Evolutionary conservation across 495 filamentous ascomycete genomes (phyloP), one percentile per base, ranked within the genome.

Genomic region (Delitschia confertaspora): DNA sequence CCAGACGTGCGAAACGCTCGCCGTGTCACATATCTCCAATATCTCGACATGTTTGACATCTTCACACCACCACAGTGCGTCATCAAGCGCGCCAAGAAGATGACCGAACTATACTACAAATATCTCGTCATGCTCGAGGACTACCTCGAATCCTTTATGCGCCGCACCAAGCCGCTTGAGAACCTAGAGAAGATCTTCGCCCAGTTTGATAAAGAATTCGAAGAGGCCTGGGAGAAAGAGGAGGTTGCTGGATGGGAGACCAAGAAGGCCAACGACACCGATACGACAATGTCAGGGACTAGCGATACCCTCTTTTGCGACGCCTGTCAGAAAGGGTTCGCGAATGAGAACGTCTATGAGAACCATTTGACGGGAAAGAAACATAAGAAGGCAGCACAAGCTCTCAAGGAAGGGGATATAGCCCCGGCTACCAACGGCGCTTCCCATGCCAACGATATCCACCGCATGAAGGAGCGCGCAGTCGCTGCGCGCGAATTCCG

Each of bases 321-420:
- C 1, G 85, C 87, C 45, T 98, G 91, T 65, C 82, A 85, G 54
- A 95, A 87, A 62, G 84, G 87, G 31, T 98, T 95, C 67, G 86
- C 82, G 61, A 96, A 95, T 49, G 82, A 91, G 36, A 95, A 93
- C 58, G 86, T 95, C 33, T 94, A 93, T 67, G 85, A 84, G 55
- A 78, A 74, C 26, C 91, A 98, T 61, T 70, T 96, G 51, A 82
- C 65, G 0, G 86, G 87, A 16, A 88, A 93, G 68, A 95, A 95
- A 61, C 91, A 98, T 59, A 79, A 88, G 56, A 82, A 81, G 44
- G 83, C 80, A 4, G 17, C 20, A 2, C 68, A 71, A 47, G 30
- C 51, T 6, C 19, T 47, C 20, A 40, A 52, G 6, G 14, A 32
- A 1, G 23, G 25, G 9, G 34, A 42, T 59, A 6, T 45, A 60